Evolutionary conservation across 2,329 filamentous ascomycete genomes (phyloP), one percentile per base, ranked within the genome.

Genomic region (Claviceps sp.): DNA sequence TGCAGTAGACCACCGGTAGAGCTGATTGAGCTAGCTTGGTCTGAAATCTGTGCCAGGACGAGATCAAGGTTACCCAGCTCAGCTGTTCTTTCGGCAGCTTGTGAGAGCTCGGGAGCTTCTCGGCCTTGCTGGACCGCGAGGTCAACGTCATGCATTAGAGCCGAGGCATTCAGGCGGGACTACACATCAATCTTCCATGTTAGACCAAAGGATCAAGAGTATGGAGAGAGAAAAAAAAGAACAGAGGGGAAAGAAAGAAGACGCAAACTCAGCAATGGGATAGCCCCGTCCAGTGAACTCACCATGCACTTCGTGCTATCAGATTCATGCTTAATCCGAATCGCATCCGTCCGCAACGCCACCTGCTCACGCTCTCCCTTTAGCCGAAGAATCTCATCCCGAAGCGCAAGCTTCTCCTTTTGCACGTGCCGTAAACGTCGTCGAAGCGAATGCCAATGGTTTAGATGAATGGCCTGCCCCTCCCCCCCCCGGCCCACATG

Each of bases 101-200:
- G 61, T 1, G 71, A 63, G 11, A 76, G 63, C 23, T 75, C 70
- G 1, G 73, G 67, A 1, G 74, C 76, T 23, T 72, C 71, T 4
- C 70, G 69, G 40, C 74, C 73, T 45, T 73, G 71, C 47, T 76
- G 72, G 9, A 77, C 69, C 0, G 76, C 79, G 17, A 83, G 63
- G 50, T 83, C 80, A 51, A 84, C 73, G 53, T 83, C 77, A 56
- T 83, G 75, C 72, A 83, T 77, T 6, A 74, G 64, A 3, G 73
- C 71, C 17, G 81, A 84, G 16, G 82, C 68, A 9, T 72, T 69
- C 14, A 80, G 68, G 54, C 75, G 72, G 54, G 74, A 69, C 62
- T 68, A 26, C 0, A 40, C 3, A 13, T 2, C 2, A 17, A 4
- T 23, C 9, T 16, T 29, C 5, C 4, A 14, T 13, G 47, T 40